Base-by-base conservation (phyloP, 2,329 filamentous ascomycete species). In the Trichoderma harzianum region DNA sequence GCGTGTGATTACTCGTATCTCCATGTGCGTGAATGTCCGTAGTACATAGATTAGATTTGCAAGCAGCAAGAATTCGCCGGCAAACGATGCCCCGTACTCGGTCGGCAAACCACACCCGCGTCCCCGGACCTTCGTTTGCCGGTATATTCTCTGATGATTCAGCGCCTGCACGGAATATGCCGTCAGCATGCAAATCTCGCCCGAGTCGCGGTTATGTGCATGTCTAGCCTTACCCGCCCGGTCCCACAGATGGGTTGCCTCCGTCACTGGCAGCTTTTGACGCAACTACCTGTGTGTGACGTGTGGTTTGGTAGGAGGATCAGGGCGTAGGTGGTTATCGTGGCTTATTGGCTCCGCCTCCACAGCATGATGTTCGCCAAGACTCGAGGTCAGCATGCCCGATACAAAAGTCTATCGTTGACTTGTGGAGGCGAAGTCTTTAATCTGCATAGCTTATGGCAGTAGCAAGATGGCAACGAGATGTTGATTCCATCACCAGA, bases 161-260 rank as follows among this genome's bases (percentile, higher is more conserved):
- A 36, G 64, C 64, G 21, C 26, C 30, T 28, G 47, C 51, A 65
- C 18, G 43, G 43, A 26, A 11, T 65, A 43, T 60, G 65, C 55
- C 65, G 55, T 68, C 65, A 68, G 65, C 65, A 68, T 68, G 65
- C 36, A 60, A 68, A 68, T 68, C 26, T 60, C 21, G 32, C 51
- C 55, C 47, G 63, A 66, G 63, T 26, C 32, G 47, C 47, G 55
- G 53, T 34, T 68, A 47, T 68, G 53, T 36, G 53, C 53, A 43
- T 68, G 12, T 60, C 55, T 60, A 68, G 65, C 65, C 65, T 68
- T 68, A 68, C 65, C 65, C 65, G 65, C 18, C 65, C 26, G 55
- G 65, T 60, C 55, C 65, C 65, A 60, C 65, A 47, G 53, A 28
- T 24, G 30, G 51, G 64, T 55, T 65, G 62, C 62, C 62, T 65